Evolutionary conservation across 2,329 filamentous ascomycete species (phyloP), one percentile per base, ranked within the genome.

Genomic region (Cercospora beticola): DNA sequence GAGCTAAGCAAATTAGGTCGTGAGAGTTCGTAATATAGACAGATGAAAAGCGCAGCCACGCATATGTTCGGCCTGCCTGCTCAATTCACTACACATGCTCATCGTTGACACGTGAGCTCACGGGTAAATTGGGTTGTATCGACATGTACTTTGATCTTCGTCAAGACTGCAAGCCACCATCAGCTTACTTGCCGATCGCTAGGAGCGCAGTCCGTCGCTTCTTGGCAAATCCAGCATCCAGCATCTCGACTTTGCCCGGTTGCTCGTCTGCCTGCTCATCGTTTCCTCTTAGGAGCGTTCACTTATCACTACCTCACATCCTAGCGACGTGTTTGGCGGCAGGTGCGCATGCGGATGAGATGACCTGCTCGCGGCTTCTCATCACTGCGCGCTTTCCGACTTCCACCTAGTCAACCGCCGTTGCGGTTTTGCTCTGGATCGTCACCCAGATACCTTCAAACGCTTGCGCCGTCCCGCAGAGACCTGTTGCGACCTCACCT

Each of bases 1-100:
- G 87, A 88, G 70, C 79, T 90, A 72, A 84, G 81, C 23, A 84
- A 81, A 69, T 74, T 90, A 70, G 88, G 88, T 5, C 82, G 80
- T 69, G 88, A 89, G 76, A 85, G 82, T 72, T 82, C 74, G 76
- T 79, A 75, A 71, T 68, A 64, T 30, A 43, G 31, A 46, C 23
- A 43, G 59, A 49, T 62, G 14, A n/a, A 28, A 31, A 31, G 30
- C 7, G 26, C 23, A 28, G 36, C 36, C 2, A n/a, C 16, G 16
- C 36, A n/a, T 8, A 58, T 28, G 54, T 26, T 58, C n/a, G 10
- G 23, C 16, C 26, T 18, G 26, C n/a, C 0, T 3, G 21, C 31
- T 28, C 54, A 5, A n/a, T 8, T 4, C 59, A 49, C 23, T 43
- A n/a, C 18, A 21, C 40, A 63, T 36, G 23, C 28, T 43, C 23